phyloP scores from a whole-genome alignment of 768 basidiomycete genomes.

The Kwoniella pini region DNA sequence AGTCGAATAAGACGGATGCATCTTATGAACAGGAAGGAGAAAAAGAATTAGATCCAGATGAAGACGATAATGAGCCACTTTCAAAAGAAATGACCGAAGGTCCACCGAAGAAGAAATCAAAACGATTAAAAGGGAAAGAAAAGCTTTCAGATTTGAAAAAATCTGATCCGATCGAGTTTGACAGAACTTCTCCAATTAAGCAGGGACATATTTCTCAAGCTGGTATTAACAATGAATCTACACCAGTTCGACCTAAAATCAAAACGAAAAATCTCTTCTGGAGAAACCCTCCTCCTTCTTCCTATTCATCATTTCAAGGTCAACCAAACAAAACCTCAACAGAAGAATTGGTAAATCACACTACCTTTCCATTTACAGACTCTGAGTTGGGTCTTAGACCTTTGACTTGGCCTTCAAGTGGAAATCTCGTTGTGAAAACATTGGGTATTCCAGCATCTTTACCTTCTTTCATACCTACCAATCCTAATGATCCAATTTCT shows the following conservation, averaged over 20 bases:
- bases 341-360: too few species aligned
- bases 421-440: neutral
- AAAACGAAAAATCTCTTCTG: conserved; percentile 5
- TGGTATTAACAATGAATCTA: too few species aligned
- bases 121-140: neutral
- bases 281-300: conserved; percentile 1
- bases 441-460: conserved; percentile 4
- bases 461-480: neutral
- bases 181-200: too few species aligned
- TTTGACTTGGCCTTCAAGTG: neutral
- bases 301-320: neutral
- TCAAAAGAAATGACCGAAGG: neutral
- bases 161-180: too few species aligned
- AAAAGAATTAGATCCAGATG: neutral
- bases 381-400: neutral
- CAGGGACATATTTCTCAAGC: too few species aligned
- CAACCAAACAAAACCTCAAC: neutral
- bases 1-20: too few species aligned
- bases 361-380: conserved; percentile 1
- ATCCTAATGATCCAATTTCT: neutral
- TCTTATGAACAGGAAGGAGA: neutral
- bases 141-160: too few species aligned
- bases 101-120: conserved; percentile 1
- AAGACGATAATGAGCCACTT: neutral
- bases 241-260: neutral